These are phyloP conservation scores for Diaporthe helianthi DNA, from an alignment of 2,329 filamentous ascomycete species.

Conservation along the genomic window DNA sequence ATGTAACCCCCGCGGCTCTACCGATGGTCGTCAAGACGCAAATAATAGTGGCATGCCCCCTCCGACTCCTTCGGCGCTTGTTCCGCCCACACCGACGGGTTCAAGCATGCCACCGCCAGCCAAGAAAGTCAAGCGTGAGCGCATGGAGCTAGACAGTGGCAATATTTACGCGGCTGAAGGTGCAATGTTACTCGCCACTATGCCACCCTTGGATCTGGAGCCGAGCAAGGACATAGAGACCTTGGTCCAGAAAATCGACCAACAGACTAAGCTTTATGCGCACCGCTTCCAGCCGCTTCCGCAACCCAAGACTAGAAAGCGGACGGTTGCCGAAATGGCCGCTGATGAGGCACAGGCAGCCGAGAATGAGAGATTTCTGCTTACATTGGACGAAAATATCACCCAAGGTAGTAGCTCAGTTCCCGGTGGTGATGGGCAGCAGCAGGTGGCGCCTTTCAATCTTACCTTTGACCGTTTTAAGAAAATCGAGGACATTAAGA, in stretches of 20 bases:
- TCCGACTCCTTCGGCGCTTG: slow-evolving; percentile 67
- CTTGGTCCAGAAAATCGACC: slow-evolving; percentile 73
- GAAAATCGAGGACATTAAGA: slow-evolving; percentile 83
- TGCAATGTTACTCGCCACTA: slow-evolving; percentile 75
- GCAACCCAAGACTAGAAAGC: slow-evolving; percentile 86
- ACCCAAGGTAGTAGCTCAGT: slow-evolving; percentile 65
- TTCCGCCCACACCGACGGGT: slow-evolving; percentile 68
- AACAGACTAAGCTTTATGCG: slow-evolving; percentile 54
- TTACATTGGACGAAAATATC: slow-evolving; percentile 86
- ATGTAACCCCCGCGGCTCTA: slow-evolving; percentile 66
- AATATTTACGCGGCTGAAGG: slow-evolving; percentile 80
- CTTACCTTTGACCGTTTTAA: slow-evolving; percentile 92
- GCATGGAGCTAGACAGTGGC: slow-evolving; percentile 76
- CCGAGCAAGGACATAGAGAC: slow-evolving; percentile 74
- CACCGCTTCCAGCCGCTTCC: slow-evolving; percentile 81
- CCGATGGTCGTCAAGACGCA: slow-evolving; percentile 43
- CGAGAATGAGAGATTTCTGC: slow-evolving; percentile 89
- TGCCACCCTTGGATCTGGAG: slow-evolving; percentile 78
- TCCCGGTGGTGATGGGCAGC: slow-evolving; percentile 75
- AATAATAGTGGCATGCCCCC: slow-evolving; percentile 61
- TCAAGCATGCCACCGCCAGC: slow-evolving; percentile 62
- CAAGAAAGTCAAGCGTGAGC: slow-evolving; percentile 75
- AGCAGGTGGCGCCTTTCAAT: slow-evolving; percentile 77
- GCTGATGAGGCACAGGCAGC: slow-evolving; percentile 93
- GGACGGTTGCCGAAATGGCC: slow-evolving; percentile 92